Base-by-base conservation (phyloP, 2,329 filamentous ascomycete genomes). In the Microcyclospora tardicrescens region DNA sequence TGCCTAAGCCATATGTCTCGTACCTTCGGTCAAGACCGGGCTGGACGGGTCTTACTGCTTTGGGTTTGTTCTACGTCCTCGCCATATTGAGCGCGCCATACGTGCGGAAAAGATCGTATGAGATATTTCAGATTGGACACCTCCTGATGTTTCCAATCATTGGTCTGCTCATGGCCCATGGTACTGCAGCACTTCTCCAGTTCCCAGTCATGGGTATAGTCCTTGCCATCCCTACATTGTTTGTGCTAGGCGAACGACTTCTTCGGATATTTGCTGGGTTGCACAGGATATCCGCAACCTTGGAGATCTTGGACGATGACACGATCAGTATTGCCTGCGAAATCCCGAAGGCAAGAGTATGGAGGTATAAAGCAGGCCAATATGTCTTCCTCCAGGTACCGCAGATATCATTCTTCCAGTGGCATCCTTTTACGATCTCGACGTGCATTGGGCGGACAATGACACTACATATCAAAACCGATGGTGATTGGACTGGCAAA, bases 371-470 rank as follows among this genome's bases (percentile, higher is more conserved):
- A 38, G 71, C 71, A n/a, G 71, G 72, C 0, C 71, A 75, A 49
- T 74, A 75, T 41, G 63, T 76, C 11, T 68, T 76, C 34, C 57
- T 75, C 0, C 71, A 75, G 45, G 67, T 75, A 0, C 72, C 71
- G 0, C 44, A 59, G 24, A 53, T 75, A 15, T 72, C 69, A 29
- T 56, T 62, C 36, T 75, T 71, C 41, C 71, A 75, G 46, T 76
- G 72, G 72, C 72, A 76, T 40, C 72, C 71, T 0, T 76, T 76
- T 45, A 75, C 72, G 0, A 67, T 76, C 0, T 75, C 72, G 0
- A 66, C 67, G 2, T 75, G 71, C 44, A 61, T 64, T 11, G 69
- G 66, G 0, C 66, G 68, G 16, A 61, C 65, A 27, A 64, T 76
- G 56, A 66, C 67, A 51, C 51, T 76, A 0, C 72, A 75, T 46